Evolutionary conservation across 2,329 filamentous ascomycete genomes (phyloP).

Genomic region (Verticillium zaregamsianum): DNA sequence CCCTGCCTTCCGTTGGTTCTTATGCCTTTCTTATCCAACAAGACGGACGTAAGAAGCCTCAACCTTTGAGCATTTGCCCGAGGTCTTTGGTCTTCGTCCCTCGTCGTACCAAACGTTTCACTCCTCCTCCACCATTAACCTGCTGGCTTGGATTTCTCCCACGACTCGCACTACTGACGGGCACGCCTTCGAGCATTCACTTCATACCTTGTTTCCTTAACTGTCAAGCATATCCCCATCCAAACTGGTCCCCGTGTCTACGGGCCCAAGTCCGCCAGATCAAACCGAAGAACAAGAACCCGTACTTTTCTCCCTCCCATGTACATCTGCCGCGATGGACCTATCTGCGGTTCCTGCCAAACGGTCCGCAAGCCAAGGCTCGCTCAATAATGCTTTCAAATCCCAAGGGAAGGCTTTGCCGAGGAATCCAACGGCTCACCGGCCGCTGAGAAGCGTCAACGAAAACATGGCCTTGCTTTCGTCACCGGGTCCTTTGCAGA

Average conservation of each 20-base stretch:
- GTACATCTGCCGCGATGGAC: slow-evolving; percentile 20
- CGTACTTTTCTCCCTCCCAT: slow-evolving; percentile 14
- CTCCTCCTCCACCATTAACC: background rate
- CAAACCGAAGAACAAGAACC: background rate
- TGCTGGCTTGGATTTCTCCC: background rate
- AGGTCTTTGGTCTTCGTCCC: background rate
- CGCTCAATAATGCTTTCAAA: slow-evolving; percentile 28
- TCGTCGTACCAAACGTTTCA: background rate
- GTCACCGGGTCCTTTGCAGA: slow-evolving; percentile 52
- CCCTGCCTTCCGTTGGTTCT: too few relatives aligned
- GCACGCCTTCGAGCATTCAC: background rate
- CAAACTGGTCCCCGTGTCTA: background rate
- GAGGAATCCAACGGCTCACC: slow-evolving; percentile 17
- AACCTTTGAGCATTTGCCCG: background rate
- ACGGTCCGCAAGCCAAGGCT: slow-evolving; percentile 35
- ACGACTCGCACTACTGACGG: background rate
- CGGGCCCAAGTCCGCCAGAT: background rate
- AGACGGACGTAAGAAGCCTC: too few relatives aligned
- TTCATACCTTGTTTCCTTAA: background rate
- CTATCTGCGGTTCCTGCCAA: slow-evolving; percentile 1
- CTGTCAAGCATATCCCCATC: slow-evolving; percentile 8
- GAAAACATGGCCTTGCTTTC: slow-evolving; percentile 38
- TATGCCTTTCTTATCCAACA: too few relatives aligned
- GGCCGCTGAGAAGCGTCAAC: slow-evolving; percentile 38
- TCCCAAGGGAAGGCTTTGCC: slow-evolving; percentile 7